Percentiles rank a stretch among this genome's conserved stretches.
Evolutionary conservation across 805 yeast genomes (phyloP).

Genomic region (Scheffersomyces coipomensis): DNA sequence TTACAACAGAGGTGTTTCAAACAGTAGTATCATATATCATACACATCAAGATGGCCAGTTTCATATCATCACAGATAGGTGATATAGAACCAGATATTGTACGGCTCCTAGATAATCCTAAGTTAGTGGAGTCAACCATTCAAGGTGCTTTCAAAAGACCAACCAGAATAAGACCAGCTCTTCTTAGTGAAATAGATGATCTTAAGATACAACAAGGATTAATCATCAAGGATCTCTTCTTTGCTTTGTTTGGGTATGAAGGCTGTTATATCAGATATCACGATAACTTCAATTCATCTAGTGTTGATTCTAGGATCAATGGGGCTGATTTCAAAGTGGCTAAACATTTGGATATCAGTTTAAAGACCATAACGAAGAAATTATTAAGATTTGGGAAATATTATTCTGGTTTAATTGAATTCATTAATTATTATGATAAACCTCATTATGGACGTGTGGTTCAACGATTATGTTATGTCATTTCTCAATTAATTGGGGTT

Average conservation of each 20-base stretch:
- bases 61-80: slow-evolving; percentile 9
- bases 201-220: slow-evolving; percentile 67
- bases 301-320: slow-evolving; percentile 37
- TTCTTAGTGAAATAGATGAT: slow-evolving; percentile 47
- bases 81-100: slow-evolving; percentile 15
- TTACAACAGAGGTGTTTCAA: too few species aligned
- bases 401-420: slow-evolving; percentile 56
- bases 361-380: slow-evolving; percentile 66
- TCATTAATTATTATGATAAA: slow-evolving; percentile 58
- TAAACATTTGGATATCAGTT: slow-evolving; percentile 67
- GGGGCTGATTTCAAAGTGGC: slow-evolving; percentile 81
- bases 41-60: slow-evolving; percentile 8
- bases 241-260: slow-evolving; percentile 68
- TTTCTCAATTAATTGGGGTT: slow-evolving; percentile 27
- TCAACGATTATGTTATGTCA: slow-evolving; percentile 67
- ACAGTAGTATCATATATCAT: too few species aligned
- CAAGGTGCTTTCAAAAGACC: slow-evolving; percentile 2
- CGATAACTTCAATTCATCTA: slow-evolving; percentile 53
- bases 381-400: slow-evolving; percentile 62
- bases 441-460: slow-evolving; percentile 65
- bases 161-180: slow-evolving; percentile 35
- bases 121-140: slow-evolving; percentile 12
- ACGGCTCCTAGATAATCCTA: slow-evolving; percentile 13
- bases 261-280: slow-evolving; percentile 75
- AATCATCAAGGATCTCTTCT: slow-evolving; percentile 66